A percentile compares a stretch with the other conserved stretches of the same genome.
Conservation (phyloP, 2,329 filamentous ascomycete species). For the Neospermospora avenae region DNA sequence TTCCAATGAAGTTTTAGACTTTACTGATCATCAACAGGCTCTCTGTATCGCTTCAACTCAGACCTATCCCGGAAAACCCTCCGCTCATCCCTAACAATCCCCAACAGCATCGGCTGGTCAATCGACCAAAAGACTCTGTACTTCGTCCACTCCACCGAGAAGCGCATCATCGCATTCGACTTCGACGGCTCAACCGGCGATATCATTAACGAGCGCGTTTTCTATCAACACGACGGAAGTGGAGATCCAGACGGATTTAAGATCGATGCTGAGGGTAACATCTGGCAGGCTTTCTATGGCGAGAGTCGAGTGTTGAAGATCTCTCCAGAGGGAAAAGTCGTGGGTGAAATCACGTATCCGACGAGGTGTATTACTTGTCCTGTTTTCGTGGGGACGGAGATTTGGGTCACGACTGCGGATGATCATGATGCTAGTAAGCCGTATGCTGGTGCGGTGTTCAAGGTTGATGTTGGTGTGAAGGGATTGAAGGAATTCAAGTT, state of each 20-base stretch:
- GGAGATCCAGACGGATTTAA: slow-evolving; percentile 81
- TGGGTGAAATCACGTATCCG: slow-evolving; percentile 73
- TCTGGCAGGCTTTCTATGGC: slow-evolving; percentile 88
- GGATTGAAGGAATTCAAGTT: slow-evolving; percentile 65
- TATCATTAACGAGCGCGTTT: slow-evolving; percentile 66
- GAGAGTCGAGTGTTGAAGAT: slow-evolving; percentile 73
- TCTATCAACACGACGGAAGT: slow-evolving; percentile 61
- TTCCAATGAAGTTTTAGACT: not conserved
- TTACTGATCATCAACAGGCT: slow-evolving; percentile 46
- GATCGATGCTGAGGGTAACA: slow-evolving; percentile 77
- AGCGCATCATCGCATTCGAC: slow-evolving; percentile 70
- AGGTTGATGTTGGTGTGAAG: slow-evolving; percentile 69
- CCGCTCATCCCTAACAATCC: slow-evolving; percentile 67
- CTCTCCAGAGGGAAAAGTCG: slow-evolving; percentile 58
- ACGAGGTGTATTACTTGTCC: slow-evolving; percentile 79
- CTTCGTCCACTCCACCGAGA: slow-evolving; percentile 74
- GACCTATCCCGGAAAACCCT: slow-evolving; percentile 58
- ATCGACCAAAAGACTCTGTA: slow-evolving; percentile 63
- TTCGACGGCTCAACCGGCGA: slow-evolving; percentile 62
- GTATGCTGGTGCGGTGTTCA: slow-evolving; percentile 70
- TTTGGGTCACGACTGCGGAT: slow-evolving; percentile 76
- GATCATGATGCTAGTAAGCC: slow-evolving; percentile 60
- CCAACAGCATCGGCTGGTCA: slow-evolving; percentile 83
- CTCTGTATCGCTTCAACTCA: slow-evolving; percentile 68
- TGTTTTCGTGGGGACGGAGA: slow-evolving; percentile 68